Percentiles rank a stretch among this genome's conserved stretches.
Evolutionary conservation across 306 rosid genomes (phyloP).

Genomic region (Hippophae rhamnoides): DNA sequence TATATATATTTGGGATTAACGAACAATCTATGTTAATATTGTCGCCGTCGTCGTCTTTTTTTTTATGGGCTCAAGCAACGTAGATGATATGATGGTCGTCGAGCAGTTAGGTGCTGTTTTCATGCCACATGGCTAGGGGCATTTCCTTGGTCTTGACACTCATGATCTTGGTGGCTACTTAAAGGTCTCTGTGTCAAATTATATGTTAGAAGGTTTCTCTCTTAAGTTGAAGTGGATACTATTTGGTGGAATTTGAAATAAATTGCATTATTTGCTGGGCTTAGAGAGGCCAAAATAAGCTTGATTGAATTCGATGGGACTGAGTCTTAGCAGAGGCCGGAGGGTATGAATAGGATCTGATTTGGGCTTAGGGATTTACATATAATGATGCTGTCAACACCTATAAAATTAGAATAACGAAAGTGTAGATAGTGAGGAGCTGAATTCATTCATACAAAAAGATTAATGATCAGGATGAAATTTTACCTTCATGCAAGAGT

Average conservation of each 20-base stretch:
- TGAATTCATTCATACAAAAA: no score
- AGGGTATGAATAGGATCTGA: no score
- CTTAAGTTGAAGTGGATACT: constrained; percentile 1
- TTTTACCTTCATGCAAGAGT: no score
- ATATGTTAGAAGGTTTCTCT: constrained; percentile 8
- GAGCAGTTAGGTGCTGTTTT: constrained; percentile 67
- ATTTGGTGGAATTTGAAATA: constrained; percentile 12
- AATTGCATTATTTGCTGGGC: constrained; percentile 35
- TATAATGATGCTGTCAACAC: no score
- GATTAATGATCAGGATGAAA: no score
- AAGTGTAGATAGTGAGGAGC: no score
- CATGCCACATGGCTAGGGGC: constrained; percentile 93
- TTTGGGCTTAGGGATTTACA: no score
- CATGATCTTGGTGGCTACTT: constrained; percentile 96
- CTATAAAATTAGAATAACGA: no score
- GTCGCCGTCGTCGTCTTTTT: constrained; percentile 10
- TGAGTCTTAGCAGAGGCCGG: no score
- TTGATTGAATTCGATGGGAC: constrained; percentile 40
- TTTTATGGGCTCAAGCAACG: constrained; percentile 35
- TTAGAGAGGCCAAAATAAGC: constrained; percentile 59
- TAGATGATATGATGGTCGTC: constrained; percentile 52
- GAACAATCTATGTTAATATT: no score
- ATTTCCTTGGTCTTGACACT: constrained; percentile 88
- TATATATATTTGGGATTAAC: no score
- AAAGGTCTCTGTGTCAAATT: constrained; percentile 35